phyloP scores from a whole-genome alignment of 2,329 filamentous ascomycete genomes.

The Nothophaeocryptopus gaeumannii region DNA sequence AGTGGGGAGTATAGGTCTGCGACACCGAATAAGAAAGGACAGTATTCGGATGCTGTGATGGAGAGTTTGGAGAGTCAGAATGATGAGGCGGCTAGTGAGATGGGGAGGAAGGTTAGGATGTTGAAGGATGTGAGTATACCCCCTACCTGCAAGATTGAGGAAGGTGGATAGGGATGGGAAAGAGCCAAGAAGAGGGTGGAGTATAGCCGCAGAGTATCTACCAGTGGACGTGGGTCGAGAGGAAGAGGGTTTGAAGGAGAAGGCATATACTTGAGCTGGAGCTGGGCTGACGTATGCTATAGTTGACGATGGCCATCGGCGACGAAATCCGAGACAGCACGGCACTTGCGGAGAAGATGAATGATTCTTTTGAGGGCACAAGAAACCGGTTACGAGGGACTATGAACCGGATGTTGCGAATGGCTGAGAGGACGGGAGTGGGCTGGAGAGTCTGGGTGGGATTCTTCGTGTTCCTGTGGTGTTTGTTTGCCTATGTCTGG shows the following conservation, averaged over 20 bases:
- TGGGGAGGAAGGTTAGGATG: conserved; percentile 83
- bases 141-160: neutral
- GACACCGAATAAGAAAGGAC: conserved; percentile 63
- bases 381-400: conserved; percentile 78
- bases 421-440: conserved; percentile 92
- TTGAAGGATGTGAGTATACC: conserved; percentile 73
- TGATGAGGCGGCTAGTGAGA: conserved; percentile 83
- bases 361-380: conserved; percentile 86
- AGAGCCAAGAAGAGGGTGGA: too few species aligned
- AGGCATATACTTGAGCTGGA: neutral
- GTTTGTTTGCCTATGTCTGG: conserved; percentile 92
- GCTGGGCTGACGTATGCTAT: conserved; percentile 37
- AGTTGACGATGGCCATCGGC: conserved; percentile 77
- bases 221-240: neutral
- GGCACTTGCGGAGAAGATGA: conserved; percentile 89
- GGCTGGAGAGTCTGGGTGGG: conserved; percentile 91
- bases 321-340: conserved; percentile 92
- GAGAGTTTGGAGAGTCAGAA: conserved; percentile 96
- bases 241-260: neutral
- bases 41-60: conserved; percentile 88
- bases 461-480: conserved; percentile 79
- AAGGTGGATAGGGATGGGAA: too few species aligned
- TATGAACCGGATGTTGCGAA: conserved; percentile 94
- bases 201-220: neutral
- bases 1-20: conserved; percentile 38